Evolutionary conservation across 73 alveolate species (phyloP), one percentile per base, ranked within the genome.

Genomic region (Uronychia setigera): DNA sequence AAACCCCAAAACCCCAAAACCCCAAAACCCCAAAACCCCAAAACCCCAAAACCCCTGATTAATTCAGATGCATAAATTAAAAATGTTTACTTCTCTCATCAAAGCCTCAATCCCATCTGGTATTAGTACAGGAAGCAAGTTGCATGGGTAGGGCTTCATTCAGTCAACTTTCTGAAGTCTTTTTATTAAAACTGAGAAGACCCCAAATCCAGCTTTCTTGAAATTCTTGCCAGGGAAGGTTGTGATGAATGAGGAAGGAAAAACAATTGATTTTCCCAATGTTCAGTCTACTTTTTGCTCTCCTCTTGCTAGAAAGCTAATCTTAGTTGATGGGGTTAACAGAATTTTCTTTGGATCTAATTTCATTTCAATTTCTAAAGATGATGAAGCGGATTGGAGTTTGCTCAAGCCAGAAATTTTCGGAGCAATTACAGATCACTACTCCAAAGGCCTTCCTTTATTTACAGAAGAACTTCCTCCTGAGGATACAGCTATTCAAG

Each of bases 151-250:
- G n/a, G n/a, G n/a, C n/a, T n/a, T n/a, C n/a, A n/a, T n/a, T n/a
- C n/a, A n/a, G n/a, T n/a, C n/a, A n/a, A n/a, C n/a, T n/a, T n/a
- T n/a, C n/a, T n/a, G n/a, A n/a, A n/a, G n/a, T n/a, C n/a, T n/a
- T n/a, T 94, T 93, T 89, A 95, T 95, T 30, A 76, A 93, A 35
- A 92, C 95, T 0, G 90, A 87, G 81, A 78, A 93, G 58, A 94
- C 98, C 35, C 99, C 99, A 30, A 96, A 96, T 59, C 98, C 98
- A 26, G 81, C 86, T 58, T 89, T 91, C 78, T 77, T 92, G 77
- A 92, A 96, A 83, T 96, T 96, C 85, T 33, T 86, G 60, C 98
- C 99, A 28, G 99, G 99, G n/a, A 94, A 91, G 79, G 81, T 79
- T 74, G 94, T 96, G 1, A 78, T 94, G 90, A 59, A 74, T 11